These are phyloP conservation scores for Choanephora cucurbitarum DNA, from an alignment of 371 early-diverging fungal species.

Conservation along the genomic window DNA sequence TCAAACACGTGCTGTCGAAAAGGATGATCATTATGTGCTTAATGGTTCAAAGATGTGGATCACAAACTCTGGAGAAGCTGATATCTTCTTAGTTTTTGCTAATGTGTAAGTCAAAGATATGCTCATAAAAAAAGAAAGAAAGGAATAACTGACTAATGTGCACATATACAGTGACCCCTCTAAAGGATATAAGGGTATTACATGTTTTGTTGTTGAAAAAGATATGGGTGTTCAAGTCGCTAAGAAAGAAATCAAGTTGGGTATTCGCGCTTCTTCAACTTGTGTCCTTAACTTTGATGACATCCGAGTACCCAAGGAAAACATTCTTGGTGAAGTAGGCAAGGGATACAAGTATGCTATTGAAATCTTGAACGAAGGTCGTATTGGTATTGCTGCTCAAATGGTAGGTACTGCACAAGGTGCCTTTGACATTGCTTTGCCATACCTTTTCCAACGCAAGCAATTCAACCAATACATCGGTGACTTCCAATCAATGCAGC, in stretches of 20 bases:
- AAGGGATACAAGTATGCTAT: constrained; percentile 99
- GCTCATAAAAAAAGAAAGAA: too few relatives aligned
- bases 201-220: constrained; percentile 96
- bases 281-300: constrained; percentile 95
- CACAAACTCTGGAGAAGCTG: constrained; percentile 89
- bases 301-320: constrained; percentile 83
- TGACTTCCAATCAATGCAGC: constrained; percentile 97
- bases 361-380: constrained; percentile 97
- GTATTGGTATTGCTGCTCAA: constrained; percentile 98
- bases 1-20: constrained; percentile 87
- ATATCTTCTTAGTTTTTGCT: constrained; percentile 97
- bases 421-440: constrained; percentile 86
- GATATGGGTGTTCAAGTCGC: constrained; percentile 92
- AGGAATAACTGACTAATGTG: neutral
- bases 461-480: constrained; percentile 90
- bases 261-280: constrained; percentile 96
- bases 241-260: constrained; percentile 98
- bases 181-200: constrained; percentile 97
- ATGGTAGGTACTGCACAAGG: constrained; percentile 98
- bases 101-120: constrained; percentile 61
- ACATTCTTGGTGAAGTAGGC: constrained; percentile 92
- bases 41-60: constrained; percentile 96
- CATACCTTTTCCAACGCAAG: constrained; percentile 95
- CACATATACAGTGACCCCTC: constrained; percentile 65
- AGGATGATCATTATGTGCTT: constrained; percentile 89